Conservation (phyloP, 805 yeast species). For the Kuraishia piskuri region DNA sequence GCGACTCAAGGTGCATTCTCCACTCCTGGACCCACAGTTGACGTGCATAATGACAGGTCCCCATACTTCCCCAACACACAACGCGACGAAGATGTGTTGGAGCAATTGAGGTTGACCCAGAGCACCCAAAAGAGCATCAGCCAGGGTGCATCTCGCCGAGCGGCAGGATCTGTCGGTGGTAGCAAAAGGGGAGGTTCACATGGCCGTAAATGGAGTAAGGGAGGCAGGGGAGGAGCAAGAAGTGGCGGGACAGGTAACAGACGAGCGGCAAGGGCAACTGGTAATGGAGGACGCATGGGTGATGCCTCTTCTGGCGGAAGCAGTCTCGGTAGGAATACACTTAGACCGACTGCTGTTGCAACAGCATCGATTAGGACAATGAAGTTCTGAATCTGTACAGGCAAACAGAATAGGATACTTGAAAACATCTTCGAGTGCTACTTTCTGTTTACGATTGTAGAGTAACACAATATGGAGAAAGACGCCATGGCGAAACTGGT, state of each 20-base stretch:
- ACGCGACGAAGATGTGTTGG: not conserved
- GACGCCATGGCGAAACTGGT: no score
- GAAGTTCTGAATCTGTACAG: not conserved
- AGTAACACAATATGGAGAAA: no score
- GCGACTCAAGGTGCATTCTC: constrained; percentile 2
- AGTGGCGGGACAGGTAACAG: not conserved
- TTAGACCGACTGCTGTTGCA: not conserved
- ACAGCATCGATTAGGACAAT: not conserved
- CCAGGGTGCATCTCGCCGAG: not conserved
- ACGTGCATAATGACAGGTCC: constrained; percentile 1
- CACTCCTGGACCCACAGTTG: constrained; percentile 1
- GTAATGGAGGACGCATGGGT: not conserved
- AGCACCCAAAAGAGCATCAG: not conserved
- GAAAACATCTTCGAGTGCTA: no score
- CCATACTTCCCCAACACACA: constrained; percentile 2
- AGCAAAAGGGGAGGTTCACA: not conserved
- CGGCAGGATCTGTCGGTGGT: not conserved
- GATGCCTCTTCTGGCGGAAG: not conserved
- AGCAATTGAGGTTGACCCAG: constrained; percentile 1
- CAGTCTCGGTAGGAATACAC: not conserved
- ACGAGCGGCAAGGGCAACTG: not conserved
- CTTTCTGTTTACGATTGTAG: no score
- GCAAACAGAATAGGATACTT: not conserved
- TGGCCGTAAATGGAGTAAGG: not conserved
- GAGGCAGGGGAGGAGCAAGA: not conserved